A percentile compares a stretch with the other conserved stretches of the same genome.
These are phyloP conservation scores for Chondrus crispus DNA, from an alignment of 23 red algal genomes.

Conservation along the genomic window DNA sequence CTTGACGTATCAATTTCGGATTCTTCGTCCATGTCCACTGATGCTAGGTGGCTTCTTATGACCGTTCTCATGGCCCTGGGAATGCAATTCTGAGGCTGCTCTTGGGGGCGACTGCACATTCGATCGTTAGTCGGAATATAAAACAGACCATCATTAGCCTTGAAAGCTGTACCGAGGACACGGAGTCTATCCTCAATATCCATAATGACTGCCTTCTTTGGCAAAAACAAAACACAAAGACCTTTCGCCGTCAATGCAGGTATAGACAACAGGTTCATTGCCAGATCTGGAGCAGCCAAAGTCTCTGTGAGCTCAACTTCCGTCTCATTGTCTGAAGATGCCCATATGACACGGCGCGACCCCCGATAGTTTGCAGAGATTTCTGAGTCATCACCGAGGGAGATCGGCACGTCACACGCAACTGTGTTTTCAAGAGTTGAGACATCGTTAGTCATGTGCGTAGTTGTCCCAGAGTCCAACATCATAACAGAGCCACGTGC, in stretches of 20 bases:
- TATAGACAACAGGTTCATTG: constrained; percentile 40
- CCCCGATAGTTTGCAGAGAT: constrained; percentile 7
- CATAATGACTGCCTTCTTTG: not conserved
- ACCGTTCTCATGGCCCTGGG: too few relatives aligned
- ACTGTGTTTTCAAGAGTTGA: not conserved
- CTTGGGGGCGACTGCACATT: too few relatives aligned
- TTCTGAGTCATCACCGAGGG: constrained; percentile 27
- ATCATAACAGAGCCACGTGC: too few relatives aligned
- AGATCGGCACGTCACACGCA: not conserved
- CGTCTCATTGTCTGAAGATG: not conserved
- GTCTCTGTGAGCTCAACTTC: not conserved
- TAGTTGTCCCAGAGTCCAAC: constrained; percentile 28
- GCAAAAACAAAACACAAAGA: not conserved
- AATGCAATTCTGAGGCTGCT: too few relatives aligned
- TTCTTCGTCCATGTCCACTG: too few relatives aligned
- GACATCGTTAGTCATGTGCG: not conserved
- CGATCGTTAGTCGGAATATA: too few relatives aligned
- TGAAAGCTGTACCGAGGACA: not conserved
- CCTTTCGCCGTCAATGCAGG: not conserved
- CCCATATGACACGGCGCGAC: not conserved
- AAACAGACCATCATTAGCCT: not conserved
- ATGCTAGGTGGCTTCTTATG: too few relatives aligned
- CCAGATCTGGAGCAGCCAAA: not conserved
- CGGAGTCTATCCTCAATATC: not conserved
- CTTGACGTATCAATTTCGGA: too few relatives aligned